Percentiles rank a stretch among this genome's conserved stretches.
phyloP scores from a whole-genome alignment of 2,329 filamentous ascomycete genomes.

The Apiospora arundinis region DNA sequence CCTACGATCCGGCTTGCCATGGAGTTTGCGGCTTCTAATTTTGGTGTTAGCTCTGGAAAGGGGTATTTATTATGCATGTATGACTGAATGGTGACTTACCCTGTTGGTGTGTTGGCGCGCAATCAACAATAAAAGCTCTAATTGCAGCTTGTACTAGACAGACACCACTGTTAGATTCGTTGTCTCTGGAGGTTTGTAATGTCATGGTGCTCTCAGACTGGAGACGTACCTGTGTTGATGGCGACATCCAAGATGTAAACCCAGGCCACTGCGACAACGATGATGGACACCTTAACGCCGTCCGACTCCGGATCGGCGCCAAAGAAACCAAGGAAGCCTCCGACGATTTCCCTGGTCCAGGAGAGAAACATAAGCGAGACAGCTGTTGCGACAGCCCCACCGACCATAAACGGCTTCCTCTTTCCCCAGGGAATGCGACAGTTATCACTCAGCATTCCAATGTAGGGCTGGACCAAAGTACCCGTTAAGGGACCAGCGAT shows the following conservation, averaged over 20 bases:
- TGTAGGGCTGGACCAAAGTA: conserved; percentile 80
- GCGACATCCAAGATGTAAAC: conserved; percentile 93
- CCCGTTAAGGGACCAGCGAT: conserved; percentile 82
- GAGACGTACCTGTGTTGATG: conserved; percentile 81
- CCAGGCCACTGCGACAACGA: conserved; percentile 81
- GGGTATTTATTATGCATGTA: conserved; percentile 17
- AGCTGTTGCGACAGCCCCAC: conserved; percentile 71
- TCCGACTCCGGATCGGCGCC: conserved; percentile 71
- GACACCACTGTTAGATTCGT: conserved; percentile 21
- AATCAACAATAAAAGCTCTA: conserved; percentile 91
- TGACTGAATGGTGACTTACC: conserved; percentile 40
- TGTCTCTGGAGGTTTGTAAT: background rate
- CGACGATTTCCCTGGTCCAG: conserved; percentile 77
- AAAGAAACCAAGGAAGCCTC: conserved; percentile 71
- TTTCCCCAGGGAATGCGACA: conserved; percentile 78
- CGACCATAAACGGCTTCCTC: conserved; percentile 82
- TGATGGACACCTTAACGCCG: conserved; percentile 69
- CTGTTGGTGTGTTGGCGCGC: conserved; percentile 90
- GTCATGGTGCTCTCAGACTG: background rate
- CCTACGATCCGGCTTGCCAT: conserved; percentile 91
- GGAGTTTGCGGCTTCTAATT: conserved; percentile 80
- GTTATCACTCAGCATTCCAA: conserved; percentile 82
- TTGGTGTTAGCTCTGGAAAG: background rate
- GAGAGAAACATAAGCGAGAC: conserved; percentile 72
- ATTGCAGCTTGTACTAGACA: conserved; percentile 82